These are phyloP conservation scores for Boletellus emodensis DNA, from an alignment of 768 basidiomycete species.

Conservation along the genomic window DNA sequence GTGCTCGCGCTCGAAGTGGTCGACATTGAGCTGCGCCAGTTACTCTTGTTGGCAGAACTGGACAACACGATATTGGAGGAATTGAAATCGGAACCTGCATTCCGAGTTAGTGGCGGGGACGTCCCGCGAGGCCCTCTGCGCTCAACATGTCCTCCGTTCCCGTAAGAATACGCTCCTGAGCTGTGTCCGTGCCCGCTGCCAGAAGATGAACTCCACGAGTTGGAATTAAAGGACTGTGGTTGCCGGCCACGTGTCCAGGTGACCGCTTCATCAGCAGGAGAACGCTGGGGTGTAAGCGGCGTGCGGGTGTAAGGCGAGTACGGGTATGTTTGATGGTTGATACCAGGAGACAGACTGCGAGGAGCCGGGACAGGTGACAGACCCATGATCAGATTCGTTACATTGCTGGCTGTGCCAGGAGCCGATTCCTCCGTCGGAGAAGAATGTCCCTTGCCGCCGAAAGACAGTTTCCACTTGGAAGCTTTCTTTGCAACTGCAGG, in stretches of 20 bases:
- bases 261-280: slow-evolving; percentile 39
- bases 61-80: slow-evolving; percentile 63
- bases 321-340: slow-evolving; percentile 10
- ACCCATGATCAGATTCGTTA: slow-evolving; percentile 71
- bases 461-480: slow-evolving; percentile 49
- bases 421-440: slow-evolving; percentile 33
- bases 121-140: slow-evolving; percentile 40
- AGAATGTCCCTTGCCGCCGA: slow-evolving; percentile 63
- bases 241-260: slow-evolving; percentile 52
- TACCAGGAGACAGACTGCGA: background rate
- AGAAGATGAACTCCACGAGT: slow-evolving; percentile 19
- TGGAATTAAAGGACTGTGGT: slow-evolving; percentile 20
- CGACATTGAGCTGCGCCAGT: slow-evolving; percentile 77
- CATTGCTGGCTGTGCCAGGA: slow-evolving; percentile 73
- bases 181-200: slow-evolving; percentile 7
- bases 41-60: slow-evolving; percentile 36
- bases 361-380: slow-evolving; percentile 19
- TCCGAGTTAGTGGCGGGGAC: slow-evolving; percentile 61
- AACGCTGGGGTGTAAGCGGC: slow-evolving; percentile 31
- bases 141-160: slow-evolving; percentile 25
- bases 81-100: slow-evolving; percentile 42
- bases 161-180: slow-evolving; percentile 10
- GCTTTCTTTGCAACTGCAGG: slow-evolving; percentile 60
- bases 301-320: slow-evolving; percentile 27
- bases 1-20: slow-evolving; percentile 67